phyloP scores from a whole-genome alignment of 2,329 filamentous ascomycete species.

The Colletotrichum sp. region DNA sequence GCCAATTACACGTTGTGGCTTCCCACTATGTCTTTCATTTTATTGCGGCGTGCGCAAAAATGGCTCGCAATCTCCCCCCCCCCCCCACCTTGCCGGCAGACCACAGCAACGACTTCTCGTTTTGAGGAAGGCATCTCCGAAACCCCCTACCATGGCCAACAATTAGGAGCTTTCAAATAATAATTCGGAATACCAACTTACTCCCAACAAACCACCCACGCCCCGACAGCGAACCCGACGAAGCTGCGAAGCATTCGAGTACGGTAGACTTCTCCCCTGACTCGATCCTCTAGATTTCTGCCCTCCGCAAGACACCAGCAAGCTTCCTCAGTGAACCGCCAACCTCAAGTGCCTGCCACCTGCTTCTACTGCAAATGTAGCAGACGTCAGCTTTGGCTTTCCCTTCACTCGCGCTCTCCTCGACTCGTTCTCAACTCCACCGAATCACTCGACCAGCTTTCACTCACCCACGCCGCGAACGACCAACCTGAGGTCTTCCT shows the following conservation, averaged over 20 bases:
- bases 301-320: neutral
- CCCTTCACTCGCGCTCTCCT: neutral
- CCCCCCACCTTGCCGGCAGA: neutral
- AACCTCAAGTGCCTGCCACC: neutral
- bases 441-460: neutral
- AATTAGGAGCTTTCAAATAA: neutral
- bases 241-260: neutral
- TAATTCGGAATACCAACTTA: neutral
- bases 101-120: neutral
- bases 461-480: neutral
- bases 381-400: neutral
- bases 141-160: conserved; percentile 7
- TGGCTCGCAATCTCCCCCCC: neutral
- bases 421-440: neutral
- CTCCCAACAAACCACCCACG: neutral
- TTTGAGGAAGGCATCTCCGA: neutral
- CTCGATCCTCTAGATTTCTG: neutral
- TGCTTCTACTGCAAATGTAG: conserved; percentile 4
- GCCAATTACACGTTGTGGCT: too few species aligned
- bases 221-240: neutral
- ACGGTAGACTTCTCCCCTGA: neutral
- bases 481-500: neutral
- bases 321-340: neutral
- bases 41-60: too few species aligned
- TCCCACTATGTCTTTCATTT: too few species aligned